Conservation (phyloP, 495 filamentous ascomycete genomes). For the Trichocladium antarcticum region DNA sequence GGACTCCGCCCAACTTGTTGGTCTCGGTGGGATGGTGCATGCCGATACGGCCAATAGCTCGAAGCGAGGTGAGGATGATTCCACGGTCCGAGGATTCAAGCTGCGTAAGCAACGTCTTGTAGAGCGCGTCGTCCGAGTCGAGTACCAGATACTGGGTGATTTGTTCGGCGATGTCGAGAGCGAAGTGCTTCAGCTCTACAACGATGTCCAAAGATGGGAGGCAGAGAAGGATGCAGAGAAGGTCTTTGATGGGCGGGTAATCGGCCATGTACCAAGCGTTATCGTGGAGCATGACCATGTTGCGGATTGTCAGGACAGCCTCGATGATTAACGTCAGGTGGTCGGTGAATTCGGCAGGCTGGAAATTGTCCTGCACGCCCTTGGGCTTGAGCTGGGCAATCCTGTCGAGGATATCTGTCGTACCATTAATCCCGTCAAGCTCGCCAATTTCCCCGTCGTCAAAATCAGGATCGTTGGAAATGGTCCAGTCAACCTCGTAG, state of each 20-base stretch:
- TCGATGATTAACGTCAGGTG: conserved; percentile 67
- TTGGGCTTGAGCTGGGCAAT: conserved; percentile 44
- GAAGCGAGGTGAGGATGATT: conserved; percentile 69
- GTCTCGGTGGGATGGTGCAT: conserved; percentile 62
- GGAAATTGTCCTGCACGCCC: conserved; percentile 57
- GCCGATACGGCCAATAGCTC: conserved; percentile 77
- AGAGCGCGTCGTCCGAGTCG: conserved; percentile 61
- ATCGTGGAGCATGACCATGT: conserved; percentile 82
- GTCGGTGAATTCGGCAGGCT: conserved; percentile 60
- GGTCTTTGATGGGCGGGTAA: conserved; percentile 60
- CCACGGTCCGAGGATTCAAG: conserved; percentile 70
- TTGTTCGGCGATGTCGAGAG: conserved; percentile 86
- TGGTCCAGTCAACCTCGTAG: conserved; percentile 70
- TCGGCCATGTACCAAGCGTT: conserved; percentile 76
- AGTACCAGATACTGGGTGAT: conserved; percentile 69
- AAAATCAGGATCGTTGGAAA: conserved; percentile 53
- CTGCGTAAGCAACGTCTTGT: conserved; percentile 60
- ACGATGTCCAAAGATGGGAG: conserved; percentile 62
- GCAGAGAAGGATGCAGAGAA: conserved; percentile 69
- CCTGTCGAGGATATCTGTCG: conserved; percentile 58
- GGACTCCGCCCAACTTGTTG: conserved; percentile 65
- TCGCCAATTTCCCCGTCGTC: conserved; percentile 40
- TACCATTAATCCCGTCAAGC: conserved; percentile 69
- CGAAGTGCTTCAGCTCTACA: conserved; percentile 82
- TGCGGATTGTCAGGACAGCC: conserved; percentile 76